A percentile compares a stretch with the other conserved stretches of the same genome.
These are phyloP conservation scores for Salix caprea DNA, from an alignment of 345 rosid species.

Conservation along the genomic window DNA sequence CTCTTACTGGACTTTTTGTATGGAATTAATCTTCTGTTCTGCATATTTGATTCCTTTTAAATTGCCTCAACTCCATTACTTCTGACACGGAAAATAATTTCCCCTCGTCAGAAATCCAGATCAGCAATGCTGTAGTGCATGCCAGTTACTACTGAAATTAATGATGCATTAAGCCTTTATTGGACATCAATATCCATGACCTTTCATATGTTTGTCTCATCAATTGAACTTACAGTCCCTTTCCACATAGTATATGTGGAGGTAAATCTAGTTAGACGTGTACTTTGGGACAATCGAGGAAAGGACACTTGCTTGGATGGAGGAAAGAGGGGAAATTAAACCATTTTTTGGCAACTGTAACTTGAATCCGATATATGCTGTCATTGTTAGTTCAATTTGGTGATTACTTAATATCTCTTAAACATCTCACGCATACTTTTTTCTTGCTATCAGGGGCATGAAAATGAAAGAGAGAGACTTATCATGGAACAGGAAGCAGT, in stretches of 20 bases:
- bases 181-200: no score
- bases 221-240: neutral
- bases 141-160: neutral
- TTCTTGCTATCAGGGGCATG: conserved; percentile 50
- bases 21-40: neutral
- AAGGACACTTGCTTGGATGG: neutral
- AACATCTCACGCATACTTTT: conserved; percentile 16
- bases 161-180: neutral
- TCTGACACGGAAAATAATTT: neutral
- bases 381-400: neutral
- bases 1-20: neutral
- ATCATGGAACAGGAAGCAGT: conserved; percentile 86
- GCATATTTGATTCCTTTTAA: neutral
- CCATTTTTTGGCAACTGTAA: neutral
- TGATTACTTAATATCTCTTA: conserved; percentile 5
- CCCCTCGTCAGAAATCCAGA: neutral
- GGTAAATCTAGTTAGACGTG: no score
- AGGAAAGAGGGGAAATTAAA: neutral
- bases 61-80: neutral
- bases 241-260: no score
- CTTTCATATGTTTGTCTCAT: neutral
- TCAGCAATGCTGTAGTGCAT: no score
- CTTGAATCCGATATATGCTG: neutral
- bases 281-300: neutral
- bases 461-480: conserved; percentile 71